Percentiles rank a stretch among this genome's conserved stretches.
Conservation (phyloP, 2,329 filamentous ascomycete species). For the Fusarium protoensiforme region DNA sequence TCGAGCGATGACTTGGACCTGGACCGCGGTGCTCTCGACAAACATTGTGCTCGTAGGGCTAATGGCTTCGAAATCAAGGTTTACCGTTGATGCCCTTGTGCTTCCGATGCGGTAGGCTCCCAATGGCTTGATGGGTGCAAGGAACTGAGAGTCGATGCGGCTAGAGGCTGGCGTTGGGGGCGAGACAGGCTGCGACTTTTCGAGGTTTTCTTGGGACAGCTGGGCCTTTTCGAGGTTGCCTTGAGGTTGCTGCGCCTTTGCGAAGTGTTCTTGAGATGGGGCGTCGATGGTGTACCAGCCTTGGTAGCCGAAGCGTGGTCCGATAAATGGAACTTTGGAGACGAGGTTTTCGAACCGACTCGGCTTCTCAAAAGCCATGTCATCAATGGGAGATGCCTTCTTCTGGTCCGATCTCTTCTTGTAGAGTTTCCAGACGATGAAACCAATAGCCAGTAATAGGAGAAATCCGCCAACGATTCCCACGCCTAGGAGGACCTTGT, state of each 20-base stretch:
- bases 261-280: constrained; percentile 22
- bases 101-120: constrained; percentile 32
- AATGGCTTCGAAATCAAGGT: constrained; percentile 26
- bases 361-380: constrained; percentile 35
- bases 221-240: background rate
- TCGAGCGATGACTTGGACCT: constrained; percentile 33
- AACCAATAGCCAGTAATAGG: constrained; percentile 33
- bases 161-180: constrained; percentile 13
- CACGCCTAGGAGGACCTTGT: constrained; percentile 39
- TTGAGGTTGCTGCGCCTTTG: constrained; percentile 8
- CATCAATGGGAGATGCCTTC: constrained; percentile 25
- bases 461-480: constrained; percentile 38
- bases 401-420: constrained; percentile 14
- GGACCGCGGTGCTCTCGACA: constrained; percentile 35
- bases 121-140: constrained; percentile 34
- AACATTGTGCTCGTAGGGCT: constrained; percentile 40
- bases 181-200: constrained; percentile 33
- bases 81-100: constrained; percentile 11
- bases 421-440: constrained; percentile 38
- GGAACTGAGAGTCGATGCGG: constrained; percentile 37
- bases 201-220: constrained; percentile 29
- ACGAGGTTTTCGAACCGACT: constrained; percentile 40
- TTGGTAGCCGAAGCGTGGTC: constrained; percentile 46
- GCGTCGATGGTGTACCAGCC: constrained; percentile 49
- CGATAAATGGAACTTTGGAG: constrained; percentile 51